Conservation (phyloP, 2,329 filamentous ascomycete genomes). For the Colletotrichum truncatum region DNA sequence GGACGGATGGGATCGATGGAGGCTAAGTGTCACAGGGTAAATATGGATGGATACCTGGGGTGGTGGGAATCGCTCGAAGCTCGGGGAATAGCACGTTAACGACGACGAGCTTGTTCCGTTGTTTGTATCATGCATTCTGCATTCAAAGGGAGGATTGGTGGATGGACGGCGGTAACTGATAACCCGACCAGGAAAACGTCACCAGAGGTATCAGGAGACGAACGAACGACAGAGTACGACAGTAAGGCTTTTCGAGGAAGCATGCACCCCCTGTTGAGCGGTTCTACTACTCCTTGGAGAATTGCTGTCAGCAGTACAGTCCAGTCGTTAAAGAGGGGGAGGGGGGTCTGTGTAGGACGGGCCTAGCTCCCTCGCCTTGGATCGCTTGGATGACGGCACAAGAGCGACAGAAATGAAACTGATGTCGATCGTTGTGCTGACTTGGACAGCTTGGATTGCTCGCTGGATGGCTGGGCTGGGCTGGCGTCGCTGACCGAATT, state of each 20-base stretch:
- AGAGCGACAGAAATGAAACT: conserved; percentile 9
- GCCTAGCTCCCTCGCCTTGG: not conserved
- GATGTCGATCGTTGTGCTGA: conserved; percentile 4
- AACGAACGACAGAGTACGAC: conserved; percentile 12
- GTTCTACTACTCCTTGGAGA: too few species aligned
- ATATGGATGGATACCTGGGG: conserved; percentile 18
- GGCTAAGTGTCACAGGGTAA: not conserved
- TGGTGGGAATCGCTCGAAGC: conserved; percentile 27
- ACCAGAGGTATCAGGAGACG: conserved; percentile 2
- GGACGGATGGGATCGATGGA: conserved; percentile 4
- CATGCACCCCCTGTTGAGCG: conserved; percentile 1
- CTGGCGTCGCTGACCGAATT: not conserved
- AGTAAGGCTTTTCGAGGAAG: not conserved
- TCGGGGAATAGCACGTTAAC: conserved; percentile 3
- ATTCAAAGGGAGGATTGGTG: not conserved
- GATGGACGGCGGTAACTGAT: not conserved
- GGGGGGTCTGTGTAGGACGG: not conserved
- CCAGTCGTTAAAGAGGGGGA: too few species aligned
- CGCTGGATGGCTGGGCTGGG: not conserved
- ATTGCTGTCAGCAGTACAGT: too few species aligned
- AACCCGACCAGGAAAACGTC: conserved; percentile 8
- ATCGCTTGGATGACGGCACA: not conserved
- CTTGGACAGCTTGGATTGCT: not conserved
- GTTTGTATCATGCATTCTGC: not conserved
- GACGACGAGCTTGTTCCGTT: not conserved